A percentile compares a stretch with the other conserved stretches of the same genome.
Evolutionary conservation across 2,329 filamentous ascomycete species (phyloP).

Genomic region (Xylariaceae sp.): DNA sequence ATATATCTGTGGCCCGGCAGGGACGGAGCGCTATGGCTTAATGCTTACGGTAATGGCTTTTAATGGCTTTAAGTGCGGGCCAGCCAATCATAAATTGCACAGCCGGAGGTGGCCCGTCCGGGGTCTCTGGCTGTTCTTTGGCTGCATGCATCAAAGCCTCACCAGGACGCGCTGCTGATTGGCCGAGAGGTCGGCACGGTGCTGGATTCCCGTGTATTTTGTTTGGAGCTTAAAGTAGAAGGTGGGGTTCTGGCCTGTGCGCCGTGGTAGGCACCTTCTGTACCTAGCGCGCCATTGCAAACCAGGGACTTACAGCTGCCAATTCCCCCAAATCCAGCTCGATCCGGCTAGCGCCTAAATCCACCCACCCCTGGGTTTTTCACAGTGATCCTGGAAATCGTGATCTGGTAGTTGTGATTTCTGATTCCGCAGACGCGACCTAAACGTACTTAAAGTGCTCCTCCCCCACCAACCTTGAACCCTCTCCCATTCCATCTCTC

Average conservation of each 20-base stretch:
- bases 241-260: conserved; percentile 9
- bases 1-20: background rate
- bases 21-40: background rate
- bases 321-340: conserved; percentile 17
- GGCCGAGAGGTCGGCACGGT: background rate
- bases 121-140: conserved; percentile 1
- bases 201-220: background rate
- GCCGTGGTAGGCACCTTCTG: background rate
- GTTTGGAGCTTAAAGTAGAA: conserved; percentile 1
- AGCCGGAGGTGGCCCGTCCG: background rate
- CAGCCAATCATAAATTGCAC: conserved; percentile 18
- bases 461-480: conserved; percentile 32
- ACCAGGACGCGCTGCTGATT: conserved; percentile 7
- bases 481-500: conserved; percentile 36
- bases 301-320: conserved; percentile 1
- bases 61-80: background rate
- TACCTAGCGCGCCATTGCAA: background rate
- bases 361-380: conserved; percentile 19
- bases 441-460: conserved; percentile 32
- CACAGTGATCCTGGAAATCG: conserved; percentile 19
- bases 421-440: conserved; percentile 32
- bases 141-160: conserved; percentile 19
- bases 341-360: conserved; percentile 25
- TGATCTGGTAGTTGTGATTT: conserved; percentile 24
- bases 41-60: no score